Evolutionary conservation across 73 alveolate genomes (phyloP).

Genomic region (Effrenium voratum): DNA sequence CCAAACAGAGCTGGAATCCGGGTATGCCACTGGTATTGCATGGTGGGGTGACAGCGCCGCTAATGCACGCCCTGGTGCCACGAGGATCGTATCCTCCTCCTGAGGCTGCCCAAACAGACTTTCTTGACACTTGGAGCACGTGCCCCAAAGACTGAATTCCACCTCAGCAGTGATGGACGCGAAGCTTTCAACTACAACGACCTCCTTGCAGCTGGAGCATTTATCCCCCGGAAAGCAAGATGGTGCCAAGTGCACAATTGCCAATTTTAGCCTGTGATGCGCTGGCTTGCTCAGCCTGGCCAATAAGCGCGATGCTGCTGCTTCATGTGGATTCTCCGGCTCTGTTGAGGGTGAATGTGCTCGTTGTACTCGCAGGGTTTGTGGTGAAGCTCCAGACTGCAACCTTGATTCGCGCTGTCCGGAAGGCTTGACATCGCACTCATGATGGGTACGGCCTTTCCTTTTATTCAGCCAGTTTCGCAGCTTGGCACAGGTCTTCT

Average conservation of each 20-base stretch:
- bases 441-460: not conserved
- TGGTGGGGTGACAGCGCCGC: slow-evolving; percentile 54
- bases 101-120: not conserved
- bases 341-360: not conserved
- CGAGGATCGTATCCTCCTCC: not conserved
- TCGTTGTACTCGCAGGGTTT: not conserved
- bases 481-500: not conserved
- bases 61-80: not conserved
- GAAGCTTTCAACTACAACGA: not conserved
- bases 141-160: slow-evolving; percentile 63
- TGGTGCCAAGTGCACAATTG: not conserved
- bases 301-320: not conserved
- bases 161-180: slow-evolving; percentile 40
- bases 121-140: not conserved
- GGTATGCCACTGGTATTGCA: slow-evolving; percentile 26
- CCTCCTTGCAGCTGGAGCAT: no score
- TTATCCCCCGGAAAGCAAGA: not conserved
- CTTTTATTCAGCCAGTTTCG: not conserved
- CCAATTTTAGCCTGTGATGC: not conserved
- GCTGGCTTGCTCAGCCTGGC: no score
- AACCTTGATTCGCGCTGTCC: not conserved
- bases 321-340: not conserved
- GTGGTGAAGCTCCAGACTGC: not conserved
- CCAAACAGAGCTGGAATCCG: not conserved
- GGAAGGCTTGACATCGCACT: not conserved